Percentiles rank a stretch among this genome's conserved stretches.
phyloP scores from a whole-genome alignment of 2,329 filamentous ascomycete genomes.

The Neobulgaria alba region DNA sequence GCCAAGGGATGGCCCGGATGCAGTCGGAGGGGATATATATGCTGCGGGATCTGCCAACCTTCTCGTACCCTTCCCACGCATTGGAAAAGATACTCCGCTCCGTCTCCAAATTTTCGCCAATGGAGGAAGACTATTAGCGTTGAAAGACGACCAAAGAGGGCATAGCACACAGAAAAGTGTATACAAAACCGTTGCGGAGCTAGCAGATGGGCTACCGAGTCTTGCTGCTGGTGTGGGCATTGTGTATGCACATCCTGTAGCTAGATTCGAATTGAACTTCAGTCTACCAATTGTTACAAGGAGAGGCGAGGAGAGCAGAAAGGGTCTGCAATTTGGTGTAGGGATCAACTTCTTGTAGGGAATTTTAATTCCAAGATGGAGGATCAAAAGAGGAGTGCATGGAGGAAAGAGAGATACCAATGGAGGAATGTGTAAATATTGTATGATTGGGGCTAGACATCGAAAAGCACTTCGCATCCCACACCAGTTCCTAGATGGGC shows the following conservation, averaged over 20 bases:
- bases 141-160: conserved; percentile 42
- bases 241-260: conserved; percentile 90
- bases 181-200: conserved; percentile 54
- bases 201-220: conserved; percentile 71
- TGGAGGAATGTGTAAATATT: conserved; percentile 1
- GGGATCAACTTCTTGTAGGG: conserved; percentile 82
- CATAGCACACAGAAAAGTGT: conserved; percentile 33
- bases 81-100: conserved; percentile 74
- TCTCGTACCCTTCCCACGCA: conserved; percentile 73
- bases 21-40: conserved; percentile 85
- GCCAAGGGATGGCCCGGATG: conserved; percentile 75
- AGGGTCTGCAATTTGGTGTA: conserved; percentile 91
- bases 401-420: background rate
- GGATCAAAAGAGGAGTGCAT: background rate
- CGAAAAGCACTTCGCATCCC: background rate
- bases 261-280: conserved; percentile 93
- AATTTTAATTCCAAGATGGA: no score
- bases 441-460: background rate
- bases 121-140: conserved; percentile 72
- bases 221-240: conserved; percentile 80
- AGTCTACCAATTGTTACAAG: conserved; percentile 76
- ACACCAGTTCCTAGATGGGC: background rate
- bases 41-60: conserved; percentile 83
- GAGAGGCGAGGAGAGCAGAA: conserved; percentile 77
- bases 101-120: conserved; percentile 88